Base-by-base conservation (phyloP, 1,284 basidiomycete genomes). In the Earliella scabrosa region DNA sequence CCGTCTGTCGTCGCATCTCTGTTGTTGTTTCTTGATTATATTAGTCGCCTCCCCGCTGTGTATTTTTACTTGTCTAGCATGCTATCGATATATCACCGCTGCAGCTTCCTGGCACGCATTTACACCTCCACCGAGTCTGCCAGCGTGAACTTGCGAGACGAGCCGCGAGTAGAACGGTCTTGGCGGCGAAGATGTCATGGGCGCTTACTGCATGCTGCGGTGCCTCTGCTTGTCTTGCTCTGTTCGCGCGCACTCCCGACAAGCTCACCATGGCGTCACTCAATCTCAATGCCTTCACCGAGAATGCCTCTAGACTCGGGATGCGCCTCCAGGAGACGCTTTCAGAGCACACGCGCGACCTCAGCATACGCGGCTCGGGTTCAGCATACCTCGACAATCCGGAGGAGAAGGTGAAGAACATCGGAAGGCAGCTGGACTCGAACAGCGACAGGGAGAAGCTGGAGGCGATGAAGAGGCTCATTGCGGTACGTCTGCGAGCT, bases 401-500 rank as follows among this genome's bases (percentile, higher is more conserved):
- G 10, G 90, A 92, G 65, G 90, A 92, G 70, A 88, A 86, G 70
- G 74, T 82, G 36, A 85, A 87, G 71, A 85, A 93, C 66, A 90
- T 97, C 44, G 82, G 85, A 52, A 87, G 86, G 65, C 90, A 97
- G 66, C 82, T 98, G 38, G 92, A 96, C 66, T 92, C 90, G 6
- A 89, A 82, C 61, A 88, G 87, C 53, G 95, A 97, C 66, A 78
- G 87, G 53, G 95, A 97, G 69, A 93, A 95, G 67, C 76, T 97
- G 50, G 94, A 97, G 66, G 95, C 93, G 7, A 90, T 98, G 87
- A 96, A 96, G 75, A 81, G 93, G 61, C 83, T 98, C 53, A 87
- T 97, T 60, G 95, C 94, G 41, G 94, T 96, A 68, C 66, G 87
- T 79, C 40, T 24, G 23, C 39, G 2, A 14, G 21, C 32, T 45